Base-by-base conservation (phyloP, 306 rosid species). In the Prunus mira region DNA sequence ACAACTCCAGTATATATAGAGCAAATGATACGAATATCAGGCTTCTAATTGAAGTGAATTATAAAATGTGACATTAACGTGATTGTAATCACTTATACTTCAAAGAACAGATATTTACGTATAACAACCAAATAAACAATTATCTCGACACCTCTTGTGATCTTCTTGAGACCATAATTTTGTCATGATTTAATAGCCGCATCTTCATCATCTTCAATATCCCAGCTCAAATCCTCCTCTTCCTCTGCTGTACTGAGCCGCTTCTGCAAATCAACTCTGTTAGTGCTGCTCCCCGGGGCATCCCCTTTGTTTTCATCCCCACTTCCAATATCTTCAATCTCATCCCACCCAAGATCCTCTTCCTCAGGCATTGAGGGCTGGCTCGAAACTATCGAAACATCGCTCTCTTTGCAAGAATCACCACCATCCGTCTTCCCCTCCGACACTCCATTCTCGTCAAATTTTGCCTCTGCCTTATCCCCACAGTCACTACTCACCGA, bases 181-280 rank as follows among this genome's bases (percentile, higher is more conserved):
- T 52, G 54, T 90, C 90, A 89, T 68, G 90, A 89, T 75, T 87
- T 90, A 14, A 67, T 51, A 67, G 76, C 78, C 32, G 68, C 82
- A 20, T 74, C 83, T 60, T 93, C 93, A 27, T 86, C 89, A 25
- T 90, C 97, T 79, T 92, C 97, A 65, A 83, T 79, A 69, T 95
- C 97, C 99, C 99, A 95, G 80, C 88, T 92, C 72, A 92, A 88
- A 84, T 92, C 96, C 80, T 90, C 97, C 60, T 90, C 97, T 65
- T 91, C 90, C 28, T 88, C 96, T 0, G 82, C 89, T 17, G 78
- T 79, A 66, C 76, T 74, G 74, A 83, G 60, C 76, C 87, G 81
- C 88, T 87, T 90, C n/a, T 61, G 86, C 84, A 91, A 79, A 84
- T 87, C 90, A 78, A 76, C 51, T 78, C 80, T 85, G 62, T 68